Evolutionary conservation across 495 filamentous ascomycete genomes (phyloP), one percentile per base, ranked within the genome.

Genomic region (Neurospora sp.): DNA sequence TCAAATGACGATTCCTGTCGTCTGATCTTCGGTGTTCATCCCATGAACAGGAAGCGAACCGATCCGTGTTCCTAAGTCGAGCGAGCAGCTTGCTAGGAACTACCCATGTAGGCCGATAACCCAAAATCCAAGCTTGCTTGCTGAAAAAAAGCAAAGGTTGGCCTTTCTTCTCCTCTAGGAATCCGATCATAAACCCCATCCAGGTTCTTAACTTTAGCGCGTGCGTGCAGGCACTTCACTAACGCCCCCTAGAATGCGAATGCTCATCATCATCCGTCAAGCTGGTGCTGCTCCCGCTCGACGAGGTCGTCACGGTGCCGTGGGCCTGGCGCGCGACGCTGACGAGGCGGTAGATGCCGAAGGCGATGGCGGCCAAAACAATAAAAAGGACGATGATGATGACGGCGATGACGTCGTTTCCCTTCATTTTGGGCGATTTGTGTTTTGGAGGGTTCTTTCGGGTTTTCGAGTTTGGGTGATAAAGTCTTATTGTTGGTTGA

Each of bases 311-410:
- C 8, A 79, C 79, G 69, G 78, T 79, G 71, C 69, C 74, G 70
- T 83, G 82, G 73, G 83, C 80, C 18, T 78, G 76, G 18, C 86
- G 76, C 39, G 86, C 86, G 5, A 86, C 74, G 76, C 80, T 83
- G 75, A 88, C 86, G 35, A 89, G 81, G 69, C 82, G 81, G 79
- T 89, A 93, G 83, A 93, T 93, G 72, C 86, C 87, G 78, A 90
- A 92, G 48, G 87, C 90, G 74, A 90, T 89, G 74, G 89, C 82
- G 54, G 90, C 90, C 37, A 94, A 88, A 66, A 93, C 79, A 80
- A 93, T 80, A 82, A 93, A 93, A 74, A 94, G 87, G 48, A 93
- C 76, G 82, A 94, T 93, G 82, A 94, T 90, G 82, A 94, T 94
- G 80, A 94, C 87, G 40, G 91, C 92, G 82, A 94, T 92, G 79